Evolutionary conservation across 75 land plant genomes (phyloP).

Genomic region (Sequoiadendron giganteum): DNA sequence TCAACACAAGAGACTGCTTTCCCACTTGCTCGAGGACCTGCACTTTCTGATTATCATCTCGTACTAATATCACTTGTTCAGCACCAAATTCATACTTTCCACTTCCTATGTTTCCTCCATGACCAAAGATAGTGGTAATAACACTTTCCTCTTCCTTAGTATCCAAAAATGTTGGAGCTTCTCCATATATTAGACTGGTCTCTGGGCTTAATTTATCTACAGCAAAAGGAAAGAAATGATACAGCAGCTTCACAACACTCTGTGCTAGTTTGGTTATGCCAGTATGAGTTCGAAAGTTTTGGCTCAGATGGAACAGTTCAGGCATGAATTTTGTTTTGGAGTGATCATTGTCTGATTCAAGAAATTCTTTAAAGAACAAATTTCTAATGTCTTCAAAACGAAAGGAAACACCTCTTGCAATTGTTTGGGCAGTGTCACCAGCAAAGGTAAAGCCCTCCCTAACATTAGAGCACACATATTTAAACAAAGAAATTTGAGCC

Average conservation of each 20-base stretch:
- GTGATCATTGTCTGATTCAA: constrained; percentile 12
- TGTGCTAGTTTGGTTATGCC: constrained; percentile 27
- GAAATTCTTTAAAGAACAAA: constrained; percentile 18
- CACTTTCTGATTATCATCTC: not conserved
- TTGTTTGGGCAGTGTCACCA: too few relatives aligned
- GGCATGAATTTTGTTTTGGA: constrained; percentile 19
- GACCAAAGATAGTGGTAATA: not conserved
- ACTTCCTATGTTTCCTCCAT: too few relatives aligned
- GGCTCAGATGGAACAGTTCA: constrained; percentile 35
- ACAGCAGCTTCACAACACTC: constrained; percentile 54
- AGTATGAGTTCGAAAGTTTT: constrained; percentile 53
- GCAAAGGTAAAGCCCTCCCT: too few relatives aligned
- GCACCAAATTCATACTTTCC: too few relatives aligned
- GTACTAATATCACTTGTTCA: too few relatives aligned
- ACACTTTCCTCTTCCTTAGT: not conserved
- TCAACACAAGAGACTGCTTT: constrained; percentile 59
- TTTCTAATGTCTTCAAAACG: too few relatives aligned
- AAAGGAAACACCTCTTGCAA: too few relatives aligned
- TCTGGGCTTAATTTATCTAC: constrained; percentile 59
- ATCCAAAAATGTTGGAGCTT: not conserved
- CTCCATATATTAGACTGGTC: constrained; percentile 21
- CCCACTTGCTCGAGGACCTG: constrained; percentile 36
- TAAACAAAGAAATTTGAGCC: too few relatives aligned
- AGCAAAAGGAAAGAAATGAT: constrained; percentile 48
- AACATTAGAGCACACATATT: too few relatives aligned